phyloP scores from a whole-genome alignment of 306 rosid species.

The Cicer arietinum region DNA sequence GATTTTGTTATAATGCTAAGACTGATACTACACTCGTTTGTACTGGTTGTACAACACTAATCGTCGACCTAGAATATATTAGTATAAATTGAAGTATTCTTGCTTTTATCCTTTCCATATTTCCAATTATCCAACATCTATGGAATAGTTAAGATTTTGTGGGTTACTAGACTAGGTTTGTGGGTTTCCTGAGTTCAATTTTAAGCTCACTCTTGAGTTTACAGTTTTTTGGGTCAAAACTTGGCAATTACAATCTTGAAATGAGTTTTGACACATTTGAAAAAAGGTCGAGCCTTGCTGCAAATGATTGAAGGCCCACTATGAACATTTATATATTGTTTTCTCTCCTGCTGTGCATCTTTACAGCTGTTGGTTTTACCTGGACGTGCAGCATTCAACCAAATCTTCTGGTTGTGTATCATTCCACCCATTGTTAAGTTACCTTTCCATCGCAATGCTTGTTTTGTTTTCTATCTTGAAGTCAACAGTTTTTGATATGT shows the following conservation, averaged over 20 bases:
- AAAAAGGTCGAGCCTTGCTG: background rate
- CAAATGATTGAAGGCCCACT: background rate
- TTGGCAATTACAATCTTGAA: no score
- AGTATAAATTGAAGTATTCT: conserved; percentile 14
- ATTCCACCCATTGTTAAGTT: conserved; percentile 18
- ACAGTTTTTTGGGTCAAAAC: no score
- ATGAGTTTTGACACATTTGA: conserved; percentile 10
- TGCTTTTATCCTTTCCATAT: background rate
- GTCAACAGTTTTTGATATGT: conserved; percentile 21
- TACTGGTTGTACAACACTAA: conserved; percentile 6
- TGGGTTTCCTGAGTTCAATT: conserved; percentile 1
- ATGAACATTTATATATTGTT: conserved; percentile 1
- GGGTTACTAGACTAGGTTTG: background rate
- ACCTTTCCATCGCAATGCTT: conserved; percentile 9
- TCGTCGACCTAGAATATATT: background rate
- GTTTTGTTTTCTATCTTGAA: conserved; percentile 25
- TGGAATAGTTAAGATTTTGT: no score
- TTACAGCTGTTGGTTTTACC: conserved; percentile 8
- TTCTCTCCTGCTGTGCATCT: conserved; percentile 2
- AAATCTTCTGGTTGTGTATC: conserved; percentile 25
- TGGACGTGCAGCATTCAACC: background rate
- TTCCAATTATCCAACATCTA: background rate
- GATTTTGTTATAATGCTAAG: background rate
- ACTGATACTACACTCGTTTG: conserved; percentile 11
- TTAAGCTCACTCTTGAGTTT: background rate